Conservation (phyloP, 352 stramenopile genomes). For the Phytophthora aleatoria region DNA sequence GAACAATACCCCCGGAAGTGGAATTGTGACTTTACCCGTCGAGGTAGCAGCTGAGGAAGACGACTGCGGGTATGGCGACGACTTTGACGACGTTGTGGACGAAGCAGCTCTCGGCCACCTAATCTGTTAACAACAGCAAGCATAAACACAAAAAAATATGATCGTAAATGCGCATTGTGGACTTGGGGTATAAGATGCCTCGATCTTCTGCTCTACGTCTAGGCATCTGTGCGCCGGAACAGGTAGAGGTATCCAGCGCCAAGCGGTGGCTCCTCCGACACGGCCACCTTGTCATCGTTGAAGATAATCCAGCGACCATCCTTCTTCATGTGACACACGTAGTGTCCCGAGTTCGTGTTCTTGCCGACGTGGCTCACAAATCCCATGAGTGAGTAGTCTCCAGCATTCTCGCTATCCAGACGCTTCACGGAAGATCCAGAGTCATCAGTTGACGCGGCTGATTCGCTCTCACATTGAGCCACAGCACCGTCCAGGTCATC, state of each 20-base stretch:
- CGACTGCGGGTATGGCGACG: conserved; percentile 71
- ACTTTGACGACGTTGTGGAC: conserved; percentile 87
- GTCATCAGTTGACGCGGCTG: conserved; percentile 18
- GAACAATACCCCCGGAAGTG: background rate
- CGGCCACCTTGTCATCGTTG: conserved; percentile 98
- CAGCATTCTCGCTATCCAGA: conserved; percentile 52
- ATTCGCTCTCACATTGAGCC: conserved; percentile 70
- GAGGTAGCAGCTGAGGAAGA: conserved; percentile 30
- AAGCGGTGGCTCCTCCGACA: conserved; percentile 94
- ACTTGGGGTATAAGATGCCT: conserved; percentile 2
- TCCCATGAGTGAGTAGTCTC: conserved; percentile 95
- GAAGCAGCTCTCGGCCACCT: conserved; percentile 59
- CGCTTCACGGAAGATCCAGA: conserved; percentile 37
- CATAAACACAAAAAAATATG: background rate
- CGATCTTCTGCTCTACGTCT: conserved; percentile 21
- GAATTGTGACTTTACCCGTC: background rate
- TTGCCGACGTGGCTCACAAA: conserved; percentile 99
- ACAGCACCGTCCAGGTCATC: conserved; percentile 94
- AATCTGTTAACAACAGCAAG: conserved; percentile 41
- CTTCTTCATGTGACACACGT: conserved; percentile 98
- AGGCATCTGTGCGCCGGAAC: conserved; percentile 72
- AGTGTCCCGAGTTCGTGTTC: conserved; percentile 98
- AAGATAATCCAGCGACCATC: conserved; percentile 98
- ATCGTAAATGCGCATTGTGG: conserved; percentile 15
- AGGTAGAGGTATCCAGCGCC: conserved; percentile 97